Evolutionary conservation across 2,329 filamentous ascomycete species (phyloP).

Genomic region (Alternaria gaisen): DNA sequence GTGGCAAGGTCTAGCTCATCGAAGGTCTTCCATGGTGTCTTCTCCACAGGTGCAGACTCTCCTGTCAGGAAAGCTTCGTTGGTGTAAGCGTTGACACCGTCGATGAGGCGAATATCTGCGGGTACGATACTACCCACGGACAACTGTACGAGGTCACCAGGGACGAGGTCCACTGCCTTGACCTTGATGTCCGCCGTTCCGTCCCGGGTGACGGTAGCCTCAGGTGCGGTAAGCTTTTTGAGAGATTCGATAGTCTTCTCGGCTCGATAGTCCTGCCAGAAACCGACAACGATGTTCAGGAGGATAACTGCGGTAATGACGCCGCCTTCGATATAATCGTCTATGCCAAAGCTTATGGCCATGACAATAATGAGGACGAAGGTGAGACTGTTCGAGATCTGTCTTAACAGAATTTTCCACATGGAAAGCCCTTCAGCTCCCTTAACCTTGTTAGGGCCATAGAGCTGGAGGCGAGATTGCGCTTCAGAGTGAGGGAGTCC

Average conservation of each 20-base stretch:
- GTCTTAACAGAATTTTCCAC: slow-evolving; percentile 79
- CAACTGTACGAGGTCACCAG: slow-evolving; percentile 52
- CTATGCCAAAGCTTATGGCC: slow-evolving; percentile 70
- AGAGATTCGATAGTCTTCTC: slow-evolving; percentile 55
- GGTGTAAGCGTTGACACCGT: slow-evolving; percentile 76
- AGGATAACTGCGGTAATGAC: slow-evolving; percentile 71
- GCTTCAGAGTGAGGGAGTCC: slow-evolving; percentile 71
- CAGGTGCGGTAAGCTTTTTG: slow-evolving; percentile 51
- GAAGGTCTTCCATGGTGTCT: slow-evolving; percentile 62
- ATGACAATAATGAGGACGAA: slow-evolving; percentile 77
- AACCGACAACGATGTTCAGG: slow-evolving; percentile 72
- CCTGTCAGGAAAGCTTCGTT: slow-evolving; percentile 80
- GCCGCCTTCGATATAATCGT: slow-evolving; percentile 70
- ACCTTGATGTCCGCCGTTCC: slow-evolving; percentile 46
- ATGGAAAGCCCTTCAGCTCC: slow-evolving; percentile 75
- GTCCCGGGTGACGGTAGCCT: slow-evolving; percentile 50
- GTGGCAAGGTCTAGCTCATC: slow-evolving; percentile 62
- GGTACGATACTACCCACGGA: slow-evolving; percentile 69
- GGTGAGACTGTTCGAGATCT: slow-evolving; percentile 80
- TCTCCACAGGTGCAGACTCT: slow-evolving; percentile 76
- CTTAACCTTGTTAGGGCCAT: slow-evolving; percentile 77
- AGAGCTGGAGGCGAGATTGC: slow-evolving; percentile 68
- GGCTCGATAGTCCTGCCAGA: slow-evolving; percentile 61
- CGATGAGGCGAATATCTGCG: slow-evolving; percentile 69
- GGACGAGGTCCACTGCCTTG: slow-evolving; percentile 50